Base-by-base conservation (phyloP, 805 yeast genomes). In the Candida ovalis region DNA sequence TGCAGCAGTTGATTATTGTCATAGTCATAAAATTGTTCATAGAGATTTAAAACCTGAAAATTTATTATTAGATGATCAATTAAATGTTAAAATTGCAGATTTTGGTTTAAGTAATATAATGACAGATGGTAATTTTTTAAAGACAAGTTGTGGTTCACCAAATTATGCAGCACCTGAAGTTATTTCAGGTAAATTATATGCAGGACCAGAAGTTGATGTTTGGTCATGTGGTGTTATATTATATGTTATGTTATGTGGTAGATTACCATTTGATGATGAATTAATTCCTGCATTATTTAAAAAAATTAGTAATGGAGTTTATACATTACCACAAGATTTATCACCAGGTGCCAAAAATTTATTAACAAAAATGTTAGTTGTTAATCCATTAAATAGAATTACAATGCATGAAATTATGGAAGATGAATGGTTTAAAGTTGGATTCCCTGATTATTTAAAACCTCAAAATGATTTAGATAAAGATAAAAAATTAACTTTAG, bases 151-250 rank as follows among this genome's bases (percentile, higher is more conserved):
- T 71, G 98, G 98, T 4, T 86, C 96, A 7, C 98, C 98, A 47
- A 92, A 92, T 64, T 91, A 91, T 67, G 97, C 98, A 5, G 97
- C 98, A 0, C 98, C 98, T 1, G 98, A 91, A 68, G 97, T 91
- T 25, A 91, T 91, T 49, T 82, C 91, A 52, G 97, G 97, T 32
- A 89, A 92, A 64, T 75, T 92, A 46, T 92, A 91, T 59, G 98
- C 97, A 2, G 98, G 98, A 9, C 97, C 98, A 2, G 97, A 92
- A 68, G 97, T 92, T 42, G 98, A 91, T 67, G 97, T 91, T 47
- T 91, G 98, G 98, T 86, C 96, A 0, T 87, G 96, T 62, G 98
- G 98, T 60, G 97, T 92, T 36, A 90, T 92, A 42, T 73, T 91
- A 46, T 92, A 91, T 59, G 98, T 91, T 46, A 91, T 91, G 97